phyloP scores from a whole-genome alignment of 2,329 filamentous ascomycete species.

The Sclerotinia minor region DNA sequence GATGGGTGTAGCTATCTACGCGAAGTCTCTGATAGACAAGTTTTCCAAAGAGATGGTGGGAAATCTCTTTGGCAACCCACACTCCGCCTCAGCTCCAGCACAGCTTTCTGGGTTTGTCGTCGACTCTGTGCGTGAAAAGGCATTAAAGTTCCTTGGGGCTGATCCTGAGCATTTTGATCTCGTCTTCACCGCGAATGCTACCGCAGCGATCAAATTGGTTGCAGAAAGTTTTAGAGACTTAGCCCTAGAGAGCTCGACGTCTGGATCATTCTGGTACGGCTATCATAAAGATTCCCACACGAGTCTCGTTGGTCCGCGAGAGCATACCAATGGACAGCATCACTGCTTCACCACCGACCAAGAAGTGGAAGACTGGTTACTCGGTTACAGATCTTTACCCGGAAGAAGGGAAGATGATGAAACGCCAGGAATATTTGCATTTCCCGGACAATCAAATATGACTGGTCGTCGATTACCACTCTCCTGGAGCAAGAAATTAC shows the following conservation, averaged over 20 bases:
- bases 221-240: conserved; percentile 71
- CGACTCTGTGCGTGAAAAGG: conserved; percentile 69
- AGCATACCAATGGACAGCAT: conserved; percentile 63
- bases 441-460: conserved; percentile 67
- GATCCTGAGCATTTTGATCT: conserved; percentile 80
- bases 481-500: conserved; percentile 60
- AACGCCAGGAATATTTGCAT: conserved; percentile 64
- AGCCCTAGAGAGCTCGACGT: conserved; percentile 58
- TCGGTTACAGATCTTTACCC: conserved; percentile 33
- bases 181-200: conserved; percentile 91
- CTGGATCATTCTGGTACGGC: conserved; percentile 71
- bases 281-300: conserved; percentile 88
- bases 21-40: conserved; percentile 76
- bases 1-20: conserved; percentile 54
- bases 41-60: conserved; percentile 77
- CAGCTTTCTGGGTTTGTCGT: conserved; percentile 71
- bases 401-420: conserved; percentile 35
- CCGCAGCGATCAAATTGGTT: conserved; percentile 83
- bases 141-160: conserved; percentile 76
- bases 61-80: conserved; percentile 84
- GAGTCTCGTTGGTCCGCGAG: conserved; percentile 77
- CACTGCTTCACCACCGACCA: conserved; percentile 62
- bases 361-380: conserved; percentile 66
- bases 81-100: conserved; percentile 80
- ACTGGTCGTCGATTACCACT: conserved; percentile 59